These are phyloP conservation scores for Beauveria caledonica DNA, from an alignment of 2,329 filamentous ascomycete species.

Conservation along the genomic window DNA sequence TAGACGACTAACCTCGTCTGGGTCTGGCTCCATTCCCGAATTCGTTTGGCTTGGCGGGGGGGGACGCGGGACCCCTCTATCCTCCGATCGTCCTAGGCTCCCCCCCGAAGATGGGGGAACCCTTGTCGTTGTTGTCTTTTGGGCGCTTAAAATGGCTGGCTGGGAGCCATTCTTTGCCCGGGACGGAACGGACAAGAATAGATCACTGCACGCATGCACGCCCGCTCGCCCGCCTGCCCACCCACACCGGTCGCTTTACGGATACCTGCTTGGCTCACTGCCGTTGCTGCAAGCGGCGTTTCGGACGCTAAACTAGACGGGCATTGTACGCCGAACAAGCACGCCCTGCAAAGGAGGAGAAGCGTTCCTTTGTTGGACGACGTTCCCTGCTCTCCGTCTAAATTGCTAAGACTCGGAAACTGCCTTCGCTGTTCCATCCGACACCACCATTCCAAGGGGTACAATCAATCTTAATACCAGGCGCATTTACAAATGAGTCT, in stretches of 20 bases:
- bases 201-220: background rate
- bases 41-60: background rate
- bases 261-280: background rate
- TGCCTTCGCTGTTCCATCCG: too few relatives aligned
- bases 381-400: too few relatives aligned
- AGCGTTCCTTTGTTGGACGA: background rate
- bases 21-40: too few relatives aligned
- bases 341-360: background rate
- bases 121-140: background rate
- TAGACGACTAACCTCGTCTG: too few relatives aligned
- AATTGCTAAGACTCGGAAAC: too few relatives aligned
- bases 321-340: too few relatives aligned
- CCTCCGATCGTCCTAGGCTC: background rate
- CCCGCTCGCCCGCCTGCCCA: background rate
- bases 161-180: background rate
- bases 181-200: background rate
- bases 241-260: background rate
- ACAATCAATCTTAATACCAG: too few relatives aligned
- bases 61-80: too few relatives aligned
- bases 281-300: background rate
- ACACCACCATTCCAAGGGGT: too few relatives aligned
- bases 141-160: background rate
- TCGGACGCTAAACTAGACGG: background rate
- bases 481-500: too few relatives aligned
- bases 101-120: too few relatives aligned